A percentile compares a stretch with the other conserved stretches of the same genome.
Evolutionary conservation across 2,329 filamentous ascomycete genomes (phyloP).

Genomic region (Ophioceras dolichostomum): DNA sequence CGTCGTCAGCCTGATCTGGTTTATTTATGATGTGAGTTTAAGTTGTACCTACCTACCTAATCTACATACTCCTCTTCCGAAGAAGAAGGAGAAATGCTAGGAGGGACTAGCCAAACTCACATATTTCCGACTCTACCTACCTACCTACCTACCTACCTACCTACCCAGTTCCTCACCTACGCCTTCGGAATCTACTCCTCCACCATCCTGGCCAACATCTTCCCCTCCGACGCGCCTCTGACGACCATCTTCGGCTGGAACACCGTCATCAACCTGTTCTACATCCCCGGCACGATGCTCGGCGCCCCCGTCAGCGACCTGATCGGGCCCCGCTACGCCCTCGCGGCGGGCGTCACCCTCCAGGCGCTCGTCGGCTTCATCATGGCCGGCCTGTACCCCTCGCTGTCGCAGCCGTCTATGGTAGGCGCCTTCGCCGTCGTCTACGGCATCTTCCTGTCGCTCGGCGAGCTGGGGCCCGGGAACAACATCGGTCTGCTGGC

Average conservation of each 20-base stretch:
- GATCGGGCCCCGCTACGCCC: conserved; percentile 64
- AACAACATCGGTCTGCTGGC: conserved; percentile 86
- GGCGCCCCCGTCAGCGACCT: conserved; percentile 69
- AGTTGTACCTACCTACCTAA: no score
- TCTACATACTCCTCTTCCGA: not conserved
- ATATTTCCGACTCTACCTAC: no score
- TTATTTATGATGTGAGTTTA: conserved; percentile 63
- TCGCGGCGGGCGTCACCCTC: conserved; percentile 55
- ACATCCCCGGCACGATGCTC: conserved; percentile 68
- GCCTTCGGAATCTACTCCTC: conserved; percentile 79
- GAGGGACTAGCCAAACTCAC: not conserved
- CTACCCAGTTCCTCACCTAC: conserved; percentile 63
- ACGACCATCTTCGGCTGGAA: conserved; percentile 82
- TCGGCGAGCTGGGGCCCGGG: conserved; percentile 75
- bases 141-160: no score
- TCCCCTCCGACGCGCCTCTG: conserved; percentile 45
- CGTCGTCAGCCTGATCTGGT: conserved; percentile 67
- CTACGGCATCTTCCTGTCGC: conserved; percentile 64
- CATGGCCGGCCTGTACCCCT: conserved; percentile 70
- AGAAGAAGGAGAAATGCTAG: no score
- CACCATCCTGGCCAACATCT: conserved; percentile 56
- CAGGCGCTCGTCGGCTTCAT: conserved; percentile 78
- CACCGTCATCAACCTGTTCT: conserved; percentile 78
- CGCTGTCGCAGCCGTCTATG: conserved; percentile 52
- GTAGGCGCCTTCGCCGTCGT: conserved; percentile 69